Percentiles rank a stretch among this genome's conserved stretches.
These are phyloP conservation scores for Candida taoyuanica DNA, from an alignment of 805 yeast genomes.

Conservation along the genomic window DNA sequence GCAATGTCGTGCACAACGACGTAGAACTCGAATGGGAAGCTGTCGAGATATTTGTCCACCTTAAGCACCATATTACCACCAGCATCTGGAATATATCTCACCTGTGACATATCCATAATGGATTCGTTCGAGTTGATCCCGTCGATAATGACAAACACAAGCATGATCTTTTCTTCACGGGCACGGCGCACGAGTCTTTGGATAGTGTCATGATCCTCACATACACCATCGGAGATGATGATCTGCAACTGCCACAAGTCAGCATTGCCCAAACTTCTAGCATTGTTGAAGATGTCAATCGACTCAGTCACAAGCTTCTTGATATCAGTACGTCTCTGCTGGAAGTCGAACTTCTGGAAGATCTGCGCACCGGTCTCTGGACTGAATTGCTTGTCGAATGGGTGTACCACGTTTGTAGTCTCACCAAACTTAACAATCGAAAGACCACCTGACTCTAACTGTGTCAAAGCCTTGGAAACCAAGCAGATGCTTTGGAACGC, in stretches of 20 bases:
- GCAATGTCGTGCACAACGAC: constrained; percentile 86
- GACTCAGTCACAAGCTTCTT: constrained; percentile 68
- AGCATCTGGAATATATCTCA: constrained; percentile 66
- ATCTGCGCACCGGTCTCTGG: constrained; percentile 78
- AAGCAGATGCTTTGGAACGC: constrained; percentile 94
- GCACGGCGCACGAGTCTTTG: constrained; percentile 86
- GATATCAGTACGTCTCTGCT: constrained; percentile 83
- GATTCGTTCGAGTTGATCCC: constrained; percentile 83
- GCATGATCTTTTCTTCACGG: constrained; percentile 86
- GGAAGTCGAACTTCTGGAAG: constrained; percentile 86
- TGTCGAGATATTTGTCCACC: constrained; percentile 81
- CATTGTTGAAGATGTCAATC: constrained; percentile 61
- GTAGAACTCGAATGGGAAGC: constrained; percentile 95
- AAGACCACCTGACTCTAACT: constrained; percentile 89
- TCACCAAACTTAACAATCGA: constrained; percentile 91
- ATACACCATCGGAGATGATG: constrained; percentile 92
- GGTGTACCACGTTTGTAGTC: constrained; percentile 76
- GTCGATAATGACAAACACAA: constrained; percentile 91
- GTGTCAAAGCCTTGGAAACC: constrained; percentile 90
- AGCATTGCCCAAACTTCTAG: constrained; percentile 40
- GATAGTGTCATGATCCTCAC: constrained; percentile 87
- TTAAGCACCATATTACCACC: constrained; percentile 67
- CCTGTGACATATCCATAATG: constrained; percentile 93
- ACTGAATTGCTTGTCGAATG: constrained; percentile 81
- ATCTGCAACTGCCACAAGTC: constrained; percentile 94